Evolutionary conservation across 2,329 filamentous ascomycete genomes (phyloP).

Genomic region (Blastomyces percursus): DNA sequence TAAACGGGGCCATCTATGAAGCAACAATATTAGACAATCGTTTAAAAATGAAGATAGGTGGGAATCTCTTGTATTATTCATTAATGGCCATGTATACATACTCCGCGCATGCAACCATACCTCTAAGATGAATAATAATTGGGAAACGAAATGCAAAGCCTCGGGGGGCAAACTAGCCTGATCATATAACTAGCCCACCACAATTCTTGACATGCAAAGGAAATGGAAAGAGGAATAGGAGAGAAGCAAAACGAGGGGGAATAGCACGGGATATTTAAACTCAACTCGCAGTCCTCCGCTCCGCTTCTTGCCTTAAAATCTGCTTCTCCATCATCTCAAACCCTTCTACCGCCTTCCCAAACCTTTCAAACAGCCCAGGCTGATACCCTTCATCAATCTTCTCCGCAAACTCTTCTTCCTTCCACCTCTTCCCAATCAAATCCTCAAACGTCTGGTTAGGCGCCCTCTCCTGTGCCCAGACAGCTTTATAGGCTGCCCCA

Average conservation of each 20-base stretch:
- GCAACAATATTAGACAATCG: no score
- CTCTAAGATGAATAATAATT: not conserved
- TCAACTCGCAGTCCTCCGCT: not conserved
- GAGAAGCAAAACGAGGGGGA: not conserved
- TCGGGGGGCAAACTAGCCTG: not conserved
- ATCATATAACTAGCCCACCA: not conserved
- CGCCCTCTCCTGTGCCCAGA: slow-evolving; percentile 72
- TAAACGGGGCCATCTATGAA: no score
- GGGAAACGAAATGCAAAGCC: not conserved
- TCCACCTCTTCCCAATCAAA: slow-evolving; percentile 73
- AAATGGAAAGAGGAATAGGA: not conserved
- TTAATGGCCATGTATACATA: not conserved
- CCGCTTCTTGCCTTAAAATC: slow-evolving; percentile 42
- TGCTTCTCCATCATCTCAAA: slow-evolving; percentile 65
- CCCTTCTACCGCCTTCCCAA: slow-evolving; percentile 63
- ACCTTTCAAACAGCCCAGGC: slow-evolving; percentile 60
- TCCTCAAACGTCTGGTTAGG: slow-evolving; percentile 72
- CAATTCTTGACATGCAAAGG: not conserved
- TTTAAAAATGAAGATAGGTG: not conserved
- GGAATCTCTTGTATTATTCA: not conserved
- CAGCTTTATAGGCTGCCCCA: slow-evolving; percentile 88
- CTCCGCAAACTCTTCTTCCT: slow-evolving; percentile 70
- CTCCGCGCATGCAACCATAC: not conserved
- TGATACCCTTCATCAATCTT: slow-evolving; percentile 74
- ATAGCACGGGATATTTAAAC: not conserved